Evolutionary conservation across 2,329 filamentous ascomycete genomes (phyloP), one percentile per base, ranked within the genome.

Genomic region (Sporothrix pseudoabietina): DNA sequence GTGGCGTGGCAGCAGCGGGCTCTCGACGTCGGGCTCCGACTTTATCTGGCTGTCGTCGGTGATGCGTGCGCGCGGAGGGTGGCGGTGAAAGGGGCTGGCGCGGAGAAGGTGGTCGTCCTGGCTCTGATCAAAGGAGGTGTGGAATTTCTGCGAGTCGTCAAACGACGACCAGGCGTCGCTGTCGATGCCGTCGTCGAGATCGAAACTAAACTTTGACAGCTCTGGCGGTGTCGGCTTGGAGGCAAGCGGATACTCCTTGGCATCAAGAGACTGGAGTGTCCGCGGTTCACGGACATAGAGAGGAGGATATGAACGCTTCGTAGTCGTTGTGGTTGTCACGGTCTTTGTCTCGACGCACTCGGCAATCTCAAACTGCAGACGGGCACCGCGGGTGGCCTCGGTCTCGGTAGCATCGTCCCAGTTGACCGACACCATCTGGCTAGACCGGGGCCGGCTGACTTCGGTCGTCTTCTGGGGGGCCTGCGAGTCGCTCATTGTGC

Each of bases 251-350:
- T 97, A 99, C 78, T 96, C 90, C 80, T 97, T 97, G 16, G 91
- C 87, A 81, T 98, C 94, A 73, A 97, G 88, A 71, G 90, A 87
- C 74, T 88, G 85, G 47, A 94, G 86, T 70, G 90, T 88, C 71
- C 89, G 88, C 32, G 93, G 91, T 74, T 92, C 88, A 76, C 89
- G 90, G 77, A 97, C 89, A 72, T 93, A 86, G 73, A 98, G 85
- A n/a, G 94, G 94, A 65, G 95, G 94, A 77, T 96, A 97, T 82
- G 82, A 93, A 86, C 81, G 90, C 76, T 94, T 93, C 1, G 94
- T 97, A 0, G 94, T 97, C 0, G 94, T 98, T 0, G 94, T 98
- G 0, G 95, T 98, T 1, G 94, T 97, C 75, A 97, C 89, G 12
- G 88, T 91, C 80, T 89, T 90, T 19, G 89, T 91, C 82, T 91